phyloP scores from a whole-genome alignment of 129 eudicot species.

The Arctium lappa region DNA sequence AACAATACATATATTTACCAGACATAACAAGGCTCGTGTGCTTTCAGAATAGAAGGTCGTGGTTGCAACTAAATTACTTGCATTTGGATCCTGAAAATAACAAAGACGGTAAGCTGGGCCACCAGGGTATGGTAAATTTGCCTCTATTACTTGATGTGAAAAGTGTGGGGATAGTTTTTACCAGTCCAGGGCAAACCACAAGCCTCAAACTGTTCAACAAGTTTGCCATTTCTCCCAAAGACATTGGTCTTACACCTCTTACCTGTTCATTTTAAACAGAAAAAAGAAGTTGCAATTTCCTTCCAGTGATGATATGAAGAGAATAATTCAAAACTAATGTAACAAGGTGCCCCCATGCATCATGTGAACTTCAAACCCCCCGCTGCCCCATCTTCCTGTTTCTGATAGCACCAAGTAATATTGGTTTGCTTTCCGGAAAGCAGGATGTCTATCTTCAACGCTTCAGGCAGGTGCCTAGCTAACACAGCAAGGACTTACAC shows the following conservation, averaged over 20 bases:
- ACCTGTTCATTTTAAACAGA: constrained; percentile 45
- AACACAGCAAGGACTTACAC: too few species aligned
- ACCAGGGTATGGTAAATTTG: neutral
- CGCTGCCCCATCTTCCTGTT: neutral
- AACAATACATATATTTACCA: constrained; percentile 46
- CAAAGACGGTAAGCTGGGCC: neutral
- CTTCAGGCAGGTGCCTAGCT: neutral
- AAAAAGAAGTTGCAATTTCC: neutral
- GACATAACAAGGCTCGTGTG: constrained; percentile 83
- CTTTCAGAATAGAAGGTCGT: constrained; percentile 88
- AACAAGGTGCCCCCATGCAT: neutral
- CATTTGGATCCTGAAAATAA: constrained; percentile 80
- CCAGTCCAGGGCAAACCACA: constrained; percentile 85
- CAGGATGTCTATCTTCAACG: neutral
- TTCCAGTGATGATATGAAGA: neutral
- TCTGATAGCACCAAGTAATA: neutral
- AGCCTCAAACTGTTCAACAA: constrained; percentile 64
- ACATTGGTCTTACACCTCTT: constrained; percentile 90
- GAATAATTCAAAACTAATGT: neutral
- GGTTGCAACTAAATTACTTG: constrained; percentile 88
- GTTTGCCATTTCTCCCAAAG: constrained; percentile 74
- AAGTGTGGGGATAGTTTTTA: constrained; percentile 20
- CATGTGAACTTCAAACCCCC: neutral
- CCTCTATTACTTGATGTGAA: neutral
- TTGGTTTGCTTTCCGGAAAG: neutral